These are phyloP conservation scores for Suhomyces tanzawaensis DNA, from an alignment of 805 yeast genomes.

Conservation along the genomic window DNA sequence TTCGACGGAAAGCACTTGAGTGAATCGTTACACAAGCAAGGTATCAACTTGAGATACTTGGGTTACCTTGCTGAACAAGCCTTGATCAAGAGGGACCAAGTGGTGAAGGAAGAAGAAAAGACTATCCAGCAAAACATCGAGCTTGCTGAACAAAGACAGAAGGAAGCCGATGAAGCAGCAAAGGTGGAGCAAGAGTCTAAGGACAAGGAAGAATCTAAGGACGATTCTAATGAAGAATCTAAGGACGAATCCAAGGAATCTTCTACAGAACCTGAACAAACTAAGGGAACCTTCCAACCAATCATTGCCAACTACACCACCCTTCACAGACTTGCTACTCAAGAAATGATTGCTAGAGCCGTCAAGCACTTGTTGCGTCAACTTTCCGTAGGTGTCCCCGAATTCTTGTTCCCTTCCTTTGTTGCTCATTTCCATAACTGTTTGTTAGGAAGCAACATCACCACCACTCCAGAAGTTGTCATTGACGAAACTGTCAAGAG, in stretches of 20 bases:
- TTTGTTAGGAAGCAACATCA: constrained; percentile 54
- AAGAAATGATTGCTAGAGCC: constrained; percentile 79
- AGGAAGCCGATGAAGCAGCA: constrained; percentile 24
- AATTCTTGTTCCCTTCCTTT: constrained; percentile 54
- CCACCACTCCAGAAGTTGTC: constrained; percentile 36
- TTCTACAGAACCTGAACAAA: constrained; percentile 23
- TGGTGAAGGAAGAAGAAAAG: constrained; percentile 15
- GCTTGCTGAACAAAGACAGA: constrained; percentile 24
- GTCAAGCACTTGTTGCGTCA: constrained; percentile 69
- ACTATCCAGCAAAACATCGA: constrained; percentile 25
- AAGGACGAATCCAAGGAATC: constrained; percentile 26
- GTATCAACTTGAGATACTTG: constrained; percentile 86
- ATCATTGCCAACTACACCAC: constrained; percentile 42
- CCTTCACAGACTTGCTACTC: constrained; percentile 47
- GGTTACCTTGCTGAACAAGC: constrained; percentile 55
- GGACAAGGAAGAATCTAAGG: constrained; percentile 21
- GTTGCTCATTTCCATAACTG: constrained; percentile 72
- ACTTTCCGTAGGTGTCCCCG: constrained; percentile 45
- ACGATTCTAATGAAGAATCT: constrained; percentile 27
- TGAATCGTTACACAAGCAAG: constrained; percentile 66
- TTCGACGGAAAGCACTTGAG: constrained; percentile 79
- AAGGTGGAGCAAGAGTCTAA: constrained; percentile 16
- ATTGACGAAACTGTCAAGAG: constrained; percentile 40
- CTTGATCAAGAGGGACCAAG: constrained; percentile 16
- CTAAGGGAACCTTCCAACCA: constrained; percentile 43